Conservation (phyloP, 768 basidiomycete genomes). For the Cyclocybe cylindracea region DNA sequence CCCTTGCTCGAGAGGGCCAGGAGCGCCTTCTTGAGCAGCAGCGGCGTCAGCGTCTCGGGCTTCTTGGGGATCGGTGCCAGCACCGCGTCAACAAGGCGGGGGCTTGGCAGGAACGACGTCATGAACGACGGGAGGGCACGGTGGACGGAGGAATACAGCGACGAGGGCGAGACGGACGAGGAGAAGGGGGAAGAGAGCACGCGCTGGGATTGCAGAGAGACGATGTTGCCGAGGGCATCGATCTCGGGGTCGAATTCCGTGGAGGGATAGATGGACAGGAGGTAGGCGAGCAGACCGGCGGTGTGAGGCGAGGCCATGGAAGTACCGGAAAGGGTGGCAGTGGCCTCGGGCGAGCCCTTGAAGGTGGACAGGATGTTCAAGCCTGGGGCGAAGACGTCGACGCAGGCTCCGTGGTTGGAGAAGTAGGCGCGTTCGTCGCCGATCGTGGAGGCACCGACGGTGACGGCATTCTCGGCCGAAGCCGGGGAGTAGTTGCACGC, state of each 20-base stretch:
- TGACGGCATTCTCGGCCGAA: conserved; percentile 83
- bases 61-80: not conserved
- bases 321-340: conserved; percentile 82
- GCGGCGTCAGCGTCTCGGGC: conserved; percentile 14
- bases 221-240: conserved; percentile 34
- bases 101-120: conserved; percentile 55
- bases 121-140: conserved; percentile 61
- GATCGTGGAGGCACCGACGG: conserved; percentile 90
- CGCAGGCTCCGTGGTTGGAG: conserved; percentile 90
- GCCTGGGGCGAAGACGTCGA: conserved; percentile 92
- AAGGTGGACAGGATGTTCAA: conserved; percentile 91
- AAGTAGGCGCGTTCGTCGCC: conserved; percentile 85
- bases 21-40: conserved; percentile 73
- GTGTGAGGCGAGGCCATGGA: conserved; percentile 96
- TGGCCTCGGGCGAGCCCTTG: conserved; percentile 61
- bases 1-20: conserved; percentile 56
- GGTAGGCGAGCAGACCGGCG: conserved; percentile 89
- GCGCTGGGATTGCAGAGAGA: conserved; percentile 33
- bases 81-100: conserved; percentile 43
- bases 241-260: conserved; percentile 56
- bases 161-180: conserved; percentile 28
- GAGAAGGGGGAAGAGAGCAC: conserved; percentile 27
- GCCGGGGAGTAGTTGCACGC: conserved; percentile 95
- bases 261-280: conserved; percentile 85
- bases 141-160: conserved; percentile 56